These are phyloP conservation scores for Fusarium sp. DNA, from an alignment of 2,329 filamentous ascomycete species.

Conservation along the genomic window DNA sequence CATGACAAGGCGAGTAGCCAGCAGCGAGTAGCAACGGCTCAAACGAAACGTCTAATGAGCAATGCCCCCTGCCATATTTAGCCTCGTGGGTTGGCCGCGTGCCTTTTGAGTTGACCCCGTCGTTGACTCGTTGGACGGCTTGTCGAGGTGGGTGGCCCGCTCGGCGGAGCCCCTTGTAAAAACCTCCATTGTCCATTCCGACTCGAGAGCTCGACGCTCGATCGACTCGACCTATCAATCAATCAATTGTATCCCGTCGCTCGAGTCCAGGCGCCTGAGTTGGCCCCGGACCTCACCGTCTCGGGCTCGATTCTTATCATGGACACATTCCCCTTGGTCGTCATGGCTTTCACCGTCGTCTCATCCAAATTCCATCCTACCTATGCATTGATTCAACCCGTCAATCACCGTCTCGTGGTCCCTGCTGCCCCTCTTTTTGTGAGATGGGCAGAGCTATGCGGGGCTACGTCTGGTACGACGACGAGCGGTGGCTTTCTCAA, in stretches of 20 bases:
- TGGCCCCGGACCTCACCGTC: slow-evolving; percentile 25
- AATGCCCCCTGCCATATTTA: slow-evolving; percentile 44
- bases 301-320: slow-evolving; percentile 23
- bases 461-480: slow-evolving; percentile 40
- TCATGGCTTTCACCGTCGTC: slow-evolving; percentile 21
- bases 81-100: slow-evolving; percentile 46
- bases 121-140: slow-evolving; percentile 41
- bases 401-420: slow-evolving; percentile 31
- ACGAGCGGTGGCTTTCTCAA: slow-evolving; percentile 20
- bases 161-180: slow-evolving; percentile 39
- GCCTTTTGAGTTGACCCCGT: slow-evolving; percentile 37
- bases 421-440: slow-evolving; percentile 37
- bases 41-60: slow-evolving; percentile 34
- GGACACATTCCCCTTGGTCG: slow-evolving; percentile 21
- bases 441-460: slow-evolving; percentile 36
- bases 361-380: slow-evolving; percentile 34
- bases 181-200: slow-evolving; percentile 37
- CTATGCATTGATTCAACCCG: slow-evolving; percentile 30
- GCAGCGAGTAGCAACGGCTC: slow-evolving; percentile 32
- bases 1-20: slow-evolving; percentile 21
- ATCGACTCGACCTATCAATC: slow-evolving; percentile 35
- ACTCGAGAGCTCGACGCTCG: slow-evolving; percentile 30
- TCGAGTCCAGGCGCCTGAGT: slow-evolving; percentile 26
- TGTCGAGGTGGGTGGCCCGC: slow-evolving; percentile 37
- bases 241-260: slow-evolving; percentile 30